Evolutionary conservation across 2,329 filamentous ascomycete genomes (phyloP).

Genomic region (Bipolaris bicolor): DNA sequence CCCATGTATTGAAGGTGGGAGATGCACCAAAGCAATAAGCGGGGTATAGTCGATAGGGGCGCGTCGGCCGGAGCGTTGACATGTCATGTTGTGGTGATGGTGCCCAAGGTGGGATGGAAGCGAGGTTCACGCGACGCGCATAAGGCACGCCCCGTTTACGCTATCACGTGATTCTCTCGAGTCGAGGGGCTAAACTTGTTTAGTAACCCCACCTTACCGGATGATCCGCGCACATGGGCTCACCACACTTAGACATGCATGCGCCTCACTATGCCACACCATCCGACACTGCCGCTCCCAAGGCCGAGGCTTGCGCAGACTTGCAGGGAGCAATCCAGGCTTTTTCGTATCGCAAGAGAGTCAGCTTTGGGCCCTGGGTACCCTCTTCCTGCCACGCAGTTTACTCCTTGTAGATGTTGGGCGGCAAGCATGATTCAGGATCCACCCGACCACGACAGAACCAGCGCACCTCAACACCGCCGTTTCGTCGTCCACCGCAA

Average conservation of each 20-base stretch:
- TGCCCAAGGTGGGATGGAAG: constrained; percentile 15
- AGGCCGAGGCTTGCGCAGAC: constrained; percentile 13
- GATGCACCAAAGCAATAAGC: constrained; percentile 65
- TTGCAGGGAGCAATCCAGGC: constrained; percentile 37
- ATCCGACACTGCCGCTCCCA: constrained; percentile 40
- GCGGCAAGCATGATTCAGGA: constrained; percentile 18
- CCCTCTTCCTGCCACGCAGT: constrained; percentile 22
- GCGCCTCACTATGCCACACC: constrained; percentile 22
- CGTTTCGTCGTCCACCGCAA: constrained; percentile 18
- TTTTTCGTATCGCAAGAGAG: constrained; percentile 15
- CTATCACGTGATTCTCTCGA: constrained; percentile 6
- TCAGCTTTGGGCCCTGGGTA: constrained; percentile 9
- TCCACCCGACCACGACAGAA: constrained; percentile 24
- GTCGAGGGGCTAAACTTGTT: constrained; percentile 3
- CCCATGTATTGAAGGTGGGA: constrained; percentile 68
- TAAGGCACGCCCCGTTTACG: constrained; percentile 12
- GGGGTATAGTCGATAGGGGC: constrained; percentile 56
- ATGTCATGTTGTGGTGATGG: constrained; percentile 39
- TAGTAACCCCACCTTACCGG: constrained; percentile 6
- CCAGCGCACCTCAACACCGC: constrained; percentile 35
- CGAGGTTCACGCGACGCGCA: constrained; percentile 25
- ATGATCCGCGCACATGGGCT: constrained; percentile 31
- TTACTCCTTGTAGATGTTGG: constrained; percentile 10
- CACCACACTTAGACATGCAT: constrained; percentile 14
- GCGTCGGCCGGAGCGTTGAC: constrained; percentile 32